These are phyloP conservation scores for Suillus alpinus DNA, from an alignment of 768 basidiomycete genomes.

Conservation along the genomic window DNA sequence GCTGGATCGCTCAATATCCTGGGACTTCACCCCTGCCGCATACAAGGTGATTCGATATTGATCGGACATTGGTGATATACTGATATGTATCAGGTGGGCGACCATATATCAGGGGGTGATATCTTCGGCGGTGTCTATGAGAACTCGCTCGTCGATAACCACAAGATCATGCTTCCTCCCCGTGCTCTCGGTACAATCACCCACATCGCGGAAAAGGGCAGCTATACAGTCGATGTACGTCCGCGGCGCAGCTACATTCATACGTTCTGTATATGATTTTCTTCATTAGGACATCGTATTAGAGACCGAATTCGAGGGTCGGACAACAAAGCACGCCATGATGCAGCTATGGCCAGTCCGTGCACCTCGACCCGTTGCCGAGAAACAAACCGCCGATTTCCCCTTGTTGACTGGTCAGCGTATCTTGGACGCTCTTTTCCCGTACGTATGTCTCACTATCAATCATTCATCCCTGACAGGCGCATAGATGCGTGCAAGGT, in stretches of 20 bases:
- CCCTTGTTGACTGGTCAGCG: conserved; percentile 96
- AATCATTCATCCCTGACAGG: conserved; percentile 3
- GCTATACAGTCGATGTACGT: conserved; percentile 85
- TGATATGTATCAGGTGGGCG: conserved; percentile 64
- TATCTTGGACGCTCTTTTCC: conserved; percentile 95
- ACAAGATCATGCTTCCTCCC: conserved; percentile 96
- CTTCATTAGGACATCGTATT: conserved; percentile 78
- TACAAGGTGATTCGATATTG: conserved; percentile 55
- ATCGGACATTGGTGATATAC: conserved; percentile 5
- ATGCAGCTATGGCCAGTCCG: conserved; percentile 99
- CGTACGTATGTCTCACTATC: conserved; percentile 46
- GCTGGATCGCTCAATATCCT: conserved; percentile 80
- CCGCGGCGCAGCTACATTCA: background rate
- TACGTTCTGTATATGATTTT: conserved; percentile 4
- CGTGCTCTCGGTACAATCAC: conserved; percentile 95
- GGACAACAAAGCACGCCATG: conserved; percentile 89
- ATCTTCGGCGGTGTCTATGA: conserved; percentile 95
- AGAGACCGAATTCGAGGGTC: conserved; percentile 97
- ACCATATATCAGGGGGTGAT: conserved; percentile 96
- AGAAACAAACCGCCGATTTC: conserved; percentile 90
- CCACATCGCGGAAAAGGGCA: conserved; percentile 89
- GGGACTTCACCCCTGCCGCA: conserved; percentile 89
- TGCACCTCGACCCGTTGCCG: conserved; percentile 92
- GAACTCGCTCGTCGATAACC: conserved; percentile 93
- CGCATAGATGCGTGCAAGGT: conserved; percentile 83